Base-by-base conservation (phyloP, 352 stramenopile genomes). In the Hyaloperonospora brassicae region DNA sequence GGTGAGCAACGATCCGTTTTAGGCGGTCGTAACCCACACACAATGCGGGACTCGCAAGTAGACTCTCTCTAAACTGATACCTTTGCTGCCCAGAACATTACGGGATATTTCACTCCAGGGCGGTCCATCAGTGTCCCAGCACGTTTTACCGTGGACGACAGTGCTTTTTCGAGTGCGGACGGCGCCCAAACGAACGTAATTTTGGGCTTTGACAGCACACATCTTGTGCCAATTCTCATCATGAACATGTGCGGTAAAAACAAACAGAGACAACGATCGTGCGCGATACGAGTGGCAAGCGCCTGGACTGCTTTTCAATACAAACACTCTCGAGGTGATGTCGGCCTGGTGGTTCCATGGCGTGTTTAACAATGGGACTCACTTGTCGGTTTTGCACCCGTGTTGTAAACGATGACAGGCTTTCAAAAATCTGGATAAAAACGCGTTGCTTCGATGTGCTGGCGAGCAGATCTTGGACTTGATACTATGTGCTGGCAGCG, bases 371-470 rank as follows among this genome's bases (percentile, higher is more conserved):
- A 45, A 11, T 45, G 21, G 2, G 23, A n/a, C 40, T 45, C 5
- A 22, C 40, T 45, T 17, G 38, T 21, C 17, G 4, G 21, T 25
- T n/a, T 2, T 42, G 36, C 40, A 10, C 21, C 11, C 21, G 14
- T 45, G 2, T 45, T 45, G 5, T 17, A 8, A 10, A 22, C 24
- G 2, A 40, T 44, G 9, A 36, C 13, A 90, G 80, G 81, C 84
- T 14, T 95, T 96, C 52, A 93, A 93, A 59, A 71, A 55, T 0
- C 57, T 91, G 14, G 86, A 96, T 67, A 96, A 96, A 56, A 40
- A 62, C 1, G 61, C 64, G n/a, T 47, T 96, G 7, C 62, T 96
- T 10, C 64, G 73, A 47, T 46, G 71, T 17, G 63, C 66, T 5
- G 72, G 57, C 2, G 64, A 73, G 5, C 55, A 65, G 10, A 63